Conservation (phyloP, 192 early-diverging fungal genomes). For the Paraglomus occultum region DNA sequence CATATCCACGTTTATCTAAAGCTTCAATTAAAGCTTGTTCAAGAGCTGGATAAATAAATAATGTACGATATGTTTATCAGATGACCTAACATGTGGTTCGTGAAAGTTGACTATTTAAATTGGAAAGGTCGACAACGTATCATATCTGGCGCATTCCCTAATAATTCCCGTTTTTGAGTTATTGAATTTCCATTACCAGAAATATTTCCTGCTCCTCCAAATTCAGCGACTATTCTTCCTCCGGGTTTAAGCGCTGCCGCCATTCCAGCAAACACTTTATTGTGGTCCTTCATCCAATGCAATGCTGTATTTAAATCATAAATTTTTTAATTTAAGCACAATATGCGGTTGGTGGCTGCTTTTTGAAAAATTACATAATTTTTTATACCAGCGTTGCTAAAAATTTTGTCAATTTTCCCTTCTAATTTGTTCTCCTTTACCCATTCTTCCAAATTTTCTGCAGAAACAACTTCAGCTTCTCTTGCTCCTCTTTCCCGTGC, state of each 20-base stretch:
- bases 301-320: conserved; percentile 45
- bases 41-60: conserved; percentile 22
- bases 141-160: conserved; percentile 23
- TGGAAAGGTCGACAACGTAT: conserved; percentile 28
- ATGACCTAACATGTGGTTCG: no score
- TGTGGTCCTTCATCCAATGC: conserved; percentile 71
- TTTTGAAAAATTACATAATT: conserved; percentile 1
- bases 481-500: conserved; percentile 36
- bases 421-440: conserved; percentile 37
- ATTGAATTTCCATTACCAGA: conserved; percentile 10
- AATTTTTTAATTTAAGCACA: background rate
- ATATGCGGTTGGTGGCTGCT: background rate
- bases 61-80: no score
- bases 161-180: background rate
- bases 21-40: conserved; percentile 40
- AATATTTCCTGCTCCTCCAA: conserved; percentile 52
- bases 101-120: no score
- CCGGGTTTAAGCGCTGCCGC: conserved; percentile 47
- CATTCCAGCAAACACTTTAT: conserved; percentile 57
- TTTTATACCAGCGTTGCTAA: conserved; percentile 61
- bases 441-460: conserved; percentile 45
- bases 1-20: conserved; percentile 43
- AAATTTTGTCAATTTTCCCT: conserved; percentile 62
- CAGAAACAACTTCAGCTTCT: conserved; percentile 55
- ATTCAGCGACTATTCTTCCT: conserved; percentile 62